Conservation (phyloP, 306 rosid genomes). For the Cucumis hystrix region DNA sequence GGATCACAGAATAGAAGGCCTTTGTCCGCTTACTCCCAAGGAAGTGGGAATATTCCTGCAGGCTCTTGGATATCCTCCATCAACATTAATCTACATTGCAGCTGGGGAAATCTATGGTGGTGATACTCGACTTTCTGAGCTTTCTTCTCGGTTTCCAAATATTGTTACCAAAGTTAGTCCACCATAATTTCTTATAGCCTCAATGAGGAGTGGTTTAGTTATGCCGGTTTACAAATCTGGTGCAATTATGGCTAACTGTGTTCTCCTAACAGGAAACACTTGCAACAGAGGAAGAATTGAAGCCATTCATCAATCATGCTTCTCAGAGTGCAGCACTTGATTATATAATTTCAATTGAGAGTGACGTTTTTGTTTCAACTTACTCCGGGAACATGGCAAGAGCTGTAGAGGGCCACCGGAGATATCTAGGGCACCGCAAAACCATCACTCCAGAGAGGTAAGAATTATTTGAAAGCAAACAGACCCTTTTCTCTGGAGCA, state of each 20-base stretch:
- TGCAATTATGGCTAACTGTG: constrained; percentile 13
- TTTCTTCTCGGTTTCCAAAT: constrained; percentile 64
- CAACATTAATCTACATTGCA: constrained; percentile 74
- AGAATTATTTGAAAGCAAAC: neutral
- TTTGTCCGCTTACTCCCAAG: constrained; percentile 85
- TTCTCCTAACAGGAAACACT: constrained; percentile 63
- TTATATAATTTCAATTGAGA: constrained; percentile 76
- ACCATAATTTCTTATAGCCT: neutral
- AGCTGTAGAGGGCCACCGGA: constrained; percentile 93
- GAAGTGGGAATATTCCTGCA: constrained; percentile 83
- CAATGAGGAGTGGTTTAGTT: constrained; percentile 8
- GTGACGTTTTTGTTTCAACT: constrained; percentile 80
- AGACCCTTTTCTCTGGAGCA: neutral
- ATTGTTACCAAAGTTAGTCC: constrained; percentile 51
- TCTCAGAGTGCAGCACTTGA: constrained; percentile 89
- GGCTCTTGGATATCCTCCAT: constrained; percentile 72
- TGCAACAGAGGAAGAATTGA: constrained; percentile 63
- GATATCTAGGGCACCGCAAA: constrained; percentile 80
- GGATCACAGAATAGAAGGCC: constrained; percentile 75
- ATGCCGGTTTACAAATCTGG: constrained; percentile 7
- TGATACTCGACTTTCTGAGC: constrained; percentile 53
- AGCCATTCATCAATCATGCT: constrained; percentile 65
- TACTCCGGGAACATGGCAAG: constrained; percentile 94
- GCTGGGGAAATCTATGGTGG: constrained; percentile 97
- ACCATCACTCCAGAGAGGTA: constrained; percentile 84